These are phyloP conservation scores for Cystoderma amianthinum DNA, from an alignment of 768 basidiomycete genomes.

Conservation along the genomic window DNA sequence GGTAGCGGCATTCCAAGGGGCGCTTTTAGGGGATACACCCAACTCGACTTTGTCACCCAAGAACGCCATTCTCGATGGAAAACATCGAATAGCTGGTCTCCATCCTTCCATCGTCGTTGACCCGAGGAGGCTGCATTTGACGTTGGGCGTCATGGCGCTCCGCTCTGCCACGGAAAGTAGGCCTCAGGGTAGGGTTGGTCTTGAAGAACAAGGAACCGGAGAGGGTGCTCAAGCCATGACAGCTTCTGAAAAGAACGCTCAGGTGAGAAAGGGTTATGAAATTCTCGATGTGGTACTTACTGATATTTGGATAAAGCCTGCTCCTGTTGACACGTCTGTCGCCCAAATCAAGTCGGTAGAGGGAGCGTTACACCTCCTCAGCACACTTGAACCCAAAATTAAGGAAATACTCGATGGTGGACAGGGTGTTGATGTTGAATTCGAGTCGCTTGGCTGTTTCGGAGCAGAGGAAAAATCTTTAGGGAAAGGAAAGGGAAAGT, in stretches of 20 bases:
- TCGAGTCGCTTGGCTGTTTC: slow-evolving; percentile 45
- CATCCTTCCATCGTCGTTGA: slow-evolving; percentile 55
- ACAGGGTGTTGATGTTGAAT: slow-evolving; percentile 19
- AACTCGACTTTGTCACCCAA: too few relatives aligned
- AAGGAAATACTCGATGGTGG: slow-evolving; percentile 25
- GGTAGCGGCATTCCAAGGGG: slow-evolving; percentile 28
- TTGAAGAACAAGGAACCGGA: background rate
- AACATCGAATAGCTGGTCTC: slow-evolving; percentile 43
- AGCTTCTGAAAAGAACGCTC: background rate
- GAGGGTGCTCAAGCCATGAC: background rate
- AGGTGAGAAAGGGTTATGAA: background rate
- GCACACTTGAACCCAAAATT: slow-evolving; percentile 33
- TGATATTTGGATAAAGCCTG: background rate
- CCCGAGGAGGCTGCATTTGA: slow-evolving; percentile 59
- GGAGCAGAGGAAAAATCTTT: slow-evolving; percentile 16
- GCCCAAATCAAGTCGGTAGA: slow-evolving; percentile 20
- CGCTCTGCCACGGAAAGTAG: slow-evolving; percentile 10
- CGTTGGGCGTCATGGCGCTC: slow-evolving; percentile 69
- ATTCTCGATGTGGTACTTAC: background rate
- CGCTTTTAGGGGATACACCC: slow-evolving; percentile 31
- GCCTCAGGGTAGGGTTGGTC: background rate
- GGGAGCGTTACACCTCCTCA: slow-evolving; percentile 36
- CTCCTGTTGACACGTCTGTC: background rate
- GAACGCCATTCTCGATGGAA: too few relatives aligned
- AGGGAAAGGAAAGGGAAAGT: too few relatives aligned